These are phyloP conservation scores for Oryza glaberrima DNA, from an alignment of 176 grass and related monocot genomes.

Conservation along the genomic window DNA sequence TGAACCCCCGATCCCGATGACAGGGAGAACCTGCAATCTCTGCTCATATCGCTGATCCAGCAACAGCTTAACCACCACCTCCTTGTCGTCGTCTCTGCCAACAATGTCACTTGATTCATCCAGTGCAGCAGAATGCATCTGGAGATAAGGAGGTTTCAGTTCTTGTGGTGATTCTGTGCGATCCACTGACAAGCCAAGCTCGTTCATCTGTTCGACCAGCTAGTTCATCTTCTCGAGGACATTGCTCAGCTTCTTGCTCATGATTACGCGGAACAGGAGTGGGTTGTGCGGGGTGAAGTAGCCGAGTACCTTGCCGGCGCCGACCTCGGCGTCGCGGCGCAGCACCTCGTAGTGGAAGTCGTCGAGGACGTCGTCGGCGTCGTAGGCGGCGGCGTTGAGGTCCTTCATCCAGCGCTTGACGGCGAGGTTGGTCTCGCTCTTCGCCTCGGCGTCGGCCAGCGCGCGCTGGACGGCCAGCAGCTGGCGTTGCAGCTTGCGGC, in stretches of 20 bases:
- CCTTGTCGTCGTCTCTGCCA: no score
- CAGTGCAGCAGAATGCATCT: no score
- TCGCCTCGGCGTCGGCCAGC: not conserved
- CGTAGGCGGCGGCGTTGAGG: not conserved
- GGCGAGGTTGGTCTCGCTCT: not conserved
- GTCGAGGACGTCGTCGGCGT: constrained; percentile 20
- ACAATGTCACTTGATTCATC: no score
- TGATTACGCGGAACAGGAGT: not conserved
- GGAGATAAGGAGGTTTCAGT: no score
- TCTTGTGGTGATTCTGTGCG: not conserved
- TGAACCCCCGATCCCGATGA: no score
- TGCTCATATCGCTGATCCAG: no score
- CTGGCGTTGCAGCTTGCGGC: not conserved
- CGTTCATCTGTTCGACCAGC: not conserved
- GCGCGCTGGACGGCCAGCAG: not conserved
- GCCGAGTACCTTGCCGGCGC: not conserved
- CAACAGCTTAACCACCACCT: no score
- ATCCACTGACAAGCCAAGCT: not conserved
- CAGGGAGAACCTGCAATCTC: no score
- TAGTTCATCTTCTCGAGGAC: not conserved
- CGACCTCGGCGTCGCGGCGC: not conserved
- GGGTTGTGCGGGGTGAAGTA: not conserved
- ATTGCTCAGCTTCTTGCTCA: not conserved
- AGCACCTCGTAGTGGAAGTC: constrained; percentile 23
- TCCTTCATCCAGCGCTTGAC: not conserved